Evolutionary conservation across 163 green algal genomes (phyloP).

Genomic region (Scenedesmus sp.): DNA sequence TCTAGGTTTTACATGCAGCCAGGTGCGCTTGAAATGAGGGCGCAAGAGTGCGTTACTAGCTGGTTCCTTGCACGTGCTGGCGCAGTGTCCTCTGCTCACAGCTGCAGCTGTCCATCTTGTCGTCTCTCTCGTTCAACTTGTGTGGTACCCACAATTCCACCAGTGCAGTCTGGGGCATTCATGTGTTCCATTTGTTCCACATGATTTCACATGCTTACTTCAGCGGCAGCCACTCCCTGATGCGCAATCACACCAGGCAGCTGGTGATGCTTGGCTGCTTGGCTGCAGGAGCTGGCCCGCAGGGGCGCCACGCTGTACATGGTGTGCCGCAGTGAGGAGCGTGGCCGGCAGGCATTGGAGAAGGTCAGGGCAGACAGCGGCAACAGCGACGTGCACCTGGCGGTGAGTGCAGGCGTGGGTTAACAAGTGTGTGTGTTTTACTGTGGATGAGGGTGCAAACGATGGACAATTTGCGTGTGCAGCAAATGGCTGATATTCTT

Average conservation of each 20-base stretch:
- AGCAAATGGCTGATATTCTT: background rate
- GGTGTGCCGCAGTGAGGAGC: conserved; percentile 74
- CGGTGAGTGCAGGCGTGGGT: conserved; percentile 29
- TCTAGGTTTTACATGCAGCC: conserved; percentile 66
- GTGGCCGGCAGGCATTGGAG: conserved; percentile 70
- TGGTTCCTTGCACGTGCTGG: background rate
- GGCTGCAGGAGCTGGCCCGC: conserved; percentile 64
- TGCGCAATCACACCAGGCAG: too few relatives aligned
- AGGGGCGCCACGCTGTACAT: conserved; percentile 71
- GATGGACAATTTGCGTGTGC: too few relatives aligned
- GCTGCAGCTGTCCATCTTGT: too few relatives aligned
- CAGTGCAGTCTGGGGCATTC: too few relatives aligned
- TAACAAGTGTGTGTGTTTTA: background rate
- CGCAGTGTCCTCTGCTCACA: too few relatives aligned
- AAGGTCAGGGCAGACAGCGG: conserved; percentile 58
- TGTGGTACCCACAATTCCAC: too few relatives aligned
- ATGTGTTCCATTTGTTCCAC: too few relatives aligned
- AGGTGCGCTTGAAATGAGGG: background rate
- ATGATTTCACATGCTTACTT: too few relatives aligned
- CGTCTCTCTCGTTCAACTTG: too few relatives aligned
- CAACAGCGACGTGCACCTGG: conserved; percentile 75
- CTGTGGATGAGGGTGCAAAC: too few relatives aligned
- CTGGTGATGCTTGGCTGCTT: background rate
- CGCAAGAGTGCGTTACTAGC: background rate
- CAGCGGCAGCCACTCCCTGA: too few relatives aligned